These are phyloP conservation scores for Diplodia corticola DNA, from an alignment of 2,329 filamentous ascomycete species.

Conservation along the genomic window DNA sequence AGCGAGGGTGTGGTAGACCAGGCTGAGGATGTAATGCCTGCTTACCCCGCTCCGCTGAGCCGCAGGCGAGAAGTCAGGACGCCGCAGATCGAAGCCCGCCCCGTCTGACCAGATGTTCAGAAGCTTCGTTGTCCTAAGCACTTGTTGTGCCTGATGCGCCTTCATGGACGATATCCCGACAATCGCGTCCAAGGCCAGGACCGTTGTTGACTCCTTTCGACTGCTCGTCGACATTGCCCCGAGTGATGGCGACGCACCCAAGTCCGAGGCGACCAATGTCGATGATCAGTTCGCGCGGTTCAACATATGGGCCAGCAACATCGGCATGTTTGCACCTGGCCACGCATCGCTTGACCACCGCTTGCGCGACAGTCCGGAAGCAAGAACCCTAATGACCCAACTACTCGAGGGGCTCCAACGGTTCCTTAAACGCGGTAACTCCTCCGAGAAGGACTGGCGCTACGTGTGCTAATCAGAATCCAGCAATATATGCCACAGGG, in stretches of 20 bases:
- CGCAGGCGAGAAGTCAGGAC: background rate
- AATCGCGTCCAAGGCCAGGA: background rate
- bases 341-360: background rate
- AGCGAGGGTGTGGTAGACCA: background rate
- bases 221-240: background rate
- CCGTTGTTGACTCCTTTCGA: background rate
- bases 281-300: background rate
- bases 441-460: background rate
- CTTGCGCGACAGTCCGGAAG: background rate
- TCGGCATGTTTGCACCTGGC: background rate
- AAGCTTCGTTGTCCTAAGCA: background rate
- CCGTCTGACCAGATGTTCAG: background rate
- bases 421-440: background rate
- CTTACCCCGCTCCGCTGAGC: background rate
- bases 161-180: background rate
- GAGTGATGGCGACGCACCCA: background rate
- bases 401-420: background rate
- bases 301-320: background rate
- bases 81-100: background rate
- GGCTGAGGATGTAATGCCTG: background rate
- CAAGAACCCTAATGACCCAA: background rate
- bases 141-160: background rate
- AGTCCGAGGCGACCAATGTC: background rate
- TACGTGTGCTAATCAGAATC: background rate
- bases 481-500: background rate